Evolutionary conservation across 2,329 filamentous ascomycete species (phyloP), one percentile per base, ranked within the genome.

Genomic region (Penicillium sp.): DNA sequence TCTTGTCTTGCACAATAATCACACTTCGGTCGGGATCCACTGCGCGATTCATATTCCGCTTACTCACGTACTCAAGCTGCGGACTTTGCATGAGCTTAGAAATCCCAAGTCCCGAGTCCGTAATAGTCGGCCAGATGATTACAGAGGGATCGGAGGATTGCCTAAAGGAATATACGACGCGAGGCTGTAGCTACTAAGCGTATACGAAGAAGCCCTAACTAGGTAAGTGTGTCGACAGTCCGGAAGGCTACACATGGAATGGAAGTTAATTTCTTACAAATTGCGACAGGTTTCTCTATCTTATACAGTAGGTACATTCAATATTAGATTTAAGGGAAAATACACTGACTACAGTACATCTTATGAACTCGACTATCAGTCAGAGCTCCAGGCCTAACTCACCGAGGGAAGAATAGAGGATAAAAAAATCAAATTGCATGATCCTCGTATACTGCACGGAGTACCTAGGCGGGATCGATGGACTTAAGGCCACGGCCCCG

Each of bases 341-440:
- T 22, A 22, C 22, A 31, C 7, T 9, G 6, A 9, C 27, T 31
- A 31, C 27, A 31, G 0, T 9, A 6, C 7, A 31, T 9, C 6
- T 1, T 31, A 31, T 31, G 6, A 31, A 31, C 31, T 31, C 31
- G 9, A 31, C 31, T 31, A 3, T 31, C 31, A 31, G 31, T 31
- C 6, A 31, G 2, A 31, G 31, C 31, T 18, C 18, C 13, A 19
- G 6, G 6, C 31, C n/a, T 6, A 27, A 10, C 46, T 49, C 46
- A 49, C 46, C 46, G 31, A 49, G 14, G 4, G 27, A 49, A 33
- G n/a, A 47, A 56, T 37, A 47, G n/a, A 52, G 31, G 22, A n/a
- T n/a, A n/a, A 36, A 58, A 43, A 47, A 60, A 56, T 56, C 62
- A 60, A 55, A 46, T n/a, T 39, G 19, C 18, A 49, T 40, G n/a